A percentile compares a stretch with the other conserved stretches of the same genome.
These are phyloP conservation scores for Asclepias syriaca DNA, from an alignment of 257 asterid species.

Conservation along the genomic window DNA sequence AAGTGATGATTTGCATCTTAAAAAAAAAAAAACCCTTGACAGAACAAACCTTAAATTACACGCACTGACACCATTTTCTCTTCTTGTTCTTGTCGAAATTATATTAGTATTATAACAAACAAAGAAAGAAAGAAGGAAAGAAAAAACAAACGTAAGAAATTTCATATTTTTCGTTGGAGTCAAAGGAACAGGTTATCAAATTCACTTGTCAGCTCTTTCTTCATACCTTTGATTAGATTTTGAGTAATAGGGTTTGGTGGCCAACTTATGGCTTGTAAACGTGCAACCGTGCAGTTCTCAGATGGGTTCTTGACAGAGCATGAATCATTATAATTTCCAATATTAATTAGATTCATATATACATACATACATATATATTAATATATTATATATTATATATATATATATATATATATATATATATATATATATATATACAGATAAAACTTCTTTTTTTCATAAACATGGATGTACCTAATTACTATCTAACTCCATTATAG, in stretches of 20 bases:
- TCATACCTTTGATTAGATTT: background rate
- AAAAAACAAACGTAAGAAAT: background rate
- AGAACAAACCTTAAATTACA: slow-evolving; percentile 9
- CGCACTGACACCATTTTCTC: slow-evolving; percentile 14
- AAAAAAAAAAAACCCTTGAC: background rate
- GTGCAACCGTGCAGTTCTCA: slow-evolving; percentile 10
- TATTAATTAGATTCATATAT: too few species aligned
- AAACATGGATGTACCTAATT: background rate
- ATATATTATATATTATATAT: too few species aligned
- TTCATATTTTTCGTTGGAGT: background rate
- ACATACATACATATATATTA: too few species aligned
- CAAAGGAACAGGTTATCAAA: slow-evolving; percentile 21
- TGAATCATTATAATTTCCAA: background rate
- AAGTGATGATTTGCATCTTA: background rate
- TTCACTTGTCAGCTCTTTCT: background rate
- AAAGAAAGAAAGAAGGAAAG: background rate
- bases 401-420: too few species aligned
- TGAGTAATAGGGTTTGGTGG: slow-evolving; percentile 17
- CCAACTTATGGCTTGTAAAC: slow-evolving; percentile 7
- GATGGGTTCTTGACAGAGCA: slow-evolving; percentile 3
- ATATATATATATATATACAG: too few species aligned
- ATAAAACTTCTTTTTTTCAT: too few species aligned
- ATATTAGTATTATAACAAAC: too few species aligned
- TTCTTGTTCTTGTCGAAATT: slow-evolving; percentile 4
- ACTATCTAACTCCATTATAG: background rate